Evolutionary conservation across 495 filamentous ascomycete species (phyloP), one percentile per base, ranked within the genome.

Genomic region (Hypoxylon rickii): DNA sequence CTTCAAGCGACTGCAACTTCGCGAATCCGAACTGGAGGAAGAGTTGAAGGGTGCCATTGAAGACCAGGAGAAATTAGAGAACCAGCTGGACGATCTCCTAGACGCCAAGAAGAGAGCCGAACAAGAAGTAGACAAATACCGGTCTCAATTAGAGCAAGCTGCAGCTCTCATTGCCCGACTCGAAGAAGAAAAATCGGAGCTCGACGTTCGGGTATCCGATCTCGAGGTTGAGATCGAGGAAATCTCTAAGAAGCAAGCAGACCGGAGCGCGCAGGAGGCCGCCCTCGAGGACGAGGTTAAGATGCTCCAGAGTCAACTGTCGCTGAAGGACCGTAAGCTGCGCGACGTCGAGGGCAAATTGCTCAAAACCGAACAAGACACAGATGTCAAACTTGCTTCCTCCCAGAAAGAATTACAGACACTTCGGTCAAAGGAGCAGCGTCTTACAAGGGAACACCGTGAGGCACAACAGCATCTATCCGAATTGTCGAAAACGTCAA

Each of bases 31-130:
- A 64, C 79, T 99, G 0, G 86, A 82, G 13, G 95, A 99, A 63
- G 96, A 97, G 73, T 77, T 99, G 16, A 82, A 90, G 10, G 94
- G 86, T 24, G 92, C 94, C n/a, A 80, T 97, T 40, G 88, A 96
- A 13, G 95, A 99, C 59, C 94, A 97, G 70, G 95, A 97, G 65
- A 84, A 83, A 22, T 82, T 97, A 1, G 95, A 99, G 68, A 89
- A 92, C 37, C 92, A 97, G 66, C 77, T 99, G 0, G 95, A 99
- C 69, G 85, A 87, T 45, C 76, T 97, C 16, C 86, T 99, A 20
- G 82, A 86, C 20, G 91, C 92, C 1, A 96, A 96, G 72, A 95
- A 90, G 73, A 89, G 83, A 41, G 86, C 89, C 0, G 93, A 97
- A 63, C 86, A 92, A 16, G 86, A 96, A 48, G 83, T 92, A 2